phyloP scores from a whole-genome alignment of 805 yeast genomes.

The Candida schatavii region DNA sequence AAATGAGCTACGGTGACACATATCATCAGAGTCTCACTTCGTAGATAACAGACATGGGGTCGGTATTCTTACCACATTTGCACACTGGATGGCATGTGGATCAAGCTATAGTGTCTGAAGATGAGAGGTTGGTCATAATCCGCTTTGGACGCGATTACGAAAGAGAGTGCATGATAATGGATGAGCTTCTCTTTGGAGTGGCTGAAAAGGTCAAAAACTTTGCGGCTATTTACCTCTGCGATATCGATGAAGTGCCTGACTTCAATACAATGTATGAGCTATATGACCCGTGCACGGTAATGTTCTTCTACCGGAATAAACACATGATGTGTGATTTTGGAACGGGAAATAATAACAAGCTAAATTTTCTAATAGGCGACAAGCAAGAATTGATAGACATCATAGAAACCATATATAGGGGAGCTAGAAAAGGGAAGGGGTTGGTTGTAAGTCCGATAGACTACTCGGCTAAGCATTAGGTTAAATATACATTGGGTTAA shows the following conservation, averaged over 20 bases:
- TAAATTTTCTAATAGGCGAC: conserved; percentile 72
- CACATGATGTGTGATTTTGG: conserved; percentile 99
- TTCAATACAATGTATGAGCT: conserved; percentile 86
- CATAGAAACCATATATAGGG: conserved; percentile 83
- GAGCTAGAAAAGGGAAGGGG: conserved; percentile 91
- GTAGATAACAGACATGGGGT: conserved; percentile 73
- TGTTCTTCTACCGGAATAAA: conserved; percentile 90
- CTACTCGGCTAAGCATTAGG: conserved; percentile 39
- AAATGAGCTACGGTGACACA: too few relatives aligned
- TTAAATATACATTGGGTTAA: too few relatives aligned
- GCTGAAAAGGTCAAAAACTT: conserved; percentile 85
- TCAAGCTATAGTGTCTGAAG: conserved; percentile 91
- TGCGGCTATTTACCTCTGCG: conserved; percentile 86
- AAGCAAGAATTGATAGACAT: conserved; percentile 91
- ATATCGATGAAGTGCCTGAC: conserved; percentile 84
- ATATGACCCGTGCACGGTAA: conserved; percentile 85
- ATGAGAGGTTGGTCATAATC: conserved; percentile 80
- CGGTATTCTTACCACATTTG: conserved; percentile 77
- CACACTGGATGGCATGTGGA: conserved; percentile 96
- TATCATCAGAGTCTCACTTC: too few relatives aligned
- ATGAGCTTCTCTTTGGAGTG: conserved; percentile 73
- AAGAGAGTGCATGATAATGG: conserved; percentile 84
- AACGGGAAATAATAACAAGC: conserved; percentile 93
- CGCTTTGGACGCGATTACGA: conserved; percentile 83
- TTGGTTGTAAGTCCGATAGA: conserved; percentile 81